phyloP scores from a whole-genome alignment of 805 yeast species.

The Saccharomyces paradoxus region DNA sequence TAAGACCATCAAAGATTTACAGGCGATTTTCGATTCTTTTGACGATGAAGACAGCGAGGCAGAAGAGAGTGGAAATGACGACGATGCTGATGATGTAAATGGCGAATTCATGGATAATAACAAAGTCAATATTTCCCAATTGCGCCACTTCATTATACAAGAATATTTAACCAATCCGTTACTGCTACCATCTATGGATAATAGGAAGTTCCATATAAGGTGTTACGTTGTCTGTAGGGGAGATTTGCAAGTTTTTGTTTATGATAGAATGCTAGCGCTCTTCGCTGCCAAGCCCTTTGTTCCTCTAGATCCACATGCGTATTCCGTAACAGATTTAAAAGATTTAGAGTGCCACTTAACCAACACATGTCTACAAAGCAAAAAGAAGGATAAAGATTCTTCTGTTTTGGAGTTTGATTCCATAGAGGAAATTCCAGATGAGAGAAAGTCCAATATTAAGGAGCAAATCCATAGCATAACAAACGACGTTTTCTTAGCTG shows the following conservation, averaged over 20 bases:
- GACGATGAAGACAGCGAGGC: slow-evolving; percentile 65
- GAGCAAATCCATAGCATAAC: slow-evolving; percentile 52
- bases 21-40: slow-evolving; percentile 73
- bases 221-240: slow-evolving; percentile 74
- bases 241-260: slow-evolving; percentile 69
- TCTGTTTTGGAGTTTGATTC: slow-evolving; percentile 60
- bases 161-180: slow-evolving; percentile 67
- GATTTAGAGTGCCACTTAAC: slow-evolving; percentile 75
- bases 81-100: slow-evolving; percentile 24
- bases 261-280: slow-evolving; percentile 68
- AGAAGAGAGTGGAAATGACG: slow-evolving; percentile 44
- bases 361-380: slow-evolving; percentile 82
- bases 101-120: slow-evolving; percentile 32
- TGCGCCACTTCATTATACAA: slow-evolving; percentile 87
- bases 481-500: slow-evolving; percentile 72
- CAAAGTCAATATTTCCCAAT: slow-evolving; percentile 75
- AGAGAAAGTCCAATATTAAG: slow-evolving; percentile 37
- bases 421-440: slow-evolving; percentile 37
- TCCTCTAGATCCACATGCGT: slow-evolving; percentile 28
- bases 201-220: slow-evolving; percentile 82
- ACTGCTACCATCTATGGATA: slow-evolving; percentile 48
- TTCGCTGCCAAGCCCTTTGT: slow-evolving; percentile 49
- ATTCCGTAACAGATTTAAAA: slow-evolving; percentile 27
- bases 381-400: slow-evolving; percentile 30
- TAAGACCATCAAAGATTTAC: slow-evolving; percentile 68